A percentile compares a stretch with the other conserved stretches of the same genome.
phyloP scores from a whole-genome alignment of 2,329 filamentous ascomycete genomes.

The Talaromyces sp. region DNA sequence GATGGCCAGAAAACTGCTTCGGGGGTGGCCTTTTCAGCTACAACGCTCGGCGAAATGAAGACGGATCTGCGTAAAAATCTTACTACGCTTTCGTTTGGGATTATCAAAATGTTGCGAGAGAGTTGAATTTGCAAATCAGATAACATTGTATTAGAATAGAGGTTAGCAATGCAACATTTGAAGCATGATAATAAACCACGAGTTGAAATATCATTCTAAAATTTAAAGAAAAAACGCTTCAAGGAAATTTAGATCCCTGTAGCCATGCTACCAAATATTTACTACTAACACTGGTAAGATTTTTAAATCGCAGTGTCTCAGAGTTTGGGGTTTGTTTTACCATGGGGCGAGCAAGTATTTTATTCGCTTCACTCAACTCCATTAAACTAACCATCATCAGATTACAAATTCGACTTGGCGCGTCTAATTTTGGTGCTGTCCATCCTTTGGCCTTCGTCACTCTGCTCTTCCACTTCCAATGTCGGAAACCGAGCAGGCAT shows the following conservation, averaged over 20 bases:
- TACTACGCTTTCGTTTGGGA: not conserved
- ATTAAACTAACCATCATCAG: not conserved
- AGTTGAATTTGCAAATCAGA: not conserved
- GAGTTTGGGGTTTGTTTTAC: too few relatives aligned
- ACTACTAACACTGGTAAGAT: too few relatives aligned
- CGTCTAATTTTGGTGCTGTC: conserved; percentile 54
- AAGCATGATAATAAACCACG: too few relatives aligned
- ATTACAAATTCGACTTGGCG: conserved; percentile 21
- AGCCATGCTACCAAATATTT: too few relatives aligned
- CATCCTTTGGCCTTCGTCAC: conserved; percentile 69
- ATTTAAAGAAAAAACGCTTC: too few relatives aligned
- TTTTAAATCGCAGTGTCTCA: too few relatives aligned
- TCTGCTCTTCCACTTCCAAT: conserved; percentile 69
- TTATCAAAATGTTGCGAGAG: not conserved
- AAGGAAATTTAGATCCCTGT: too few relatives aligned
- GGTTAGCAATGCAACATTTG: not conserved
- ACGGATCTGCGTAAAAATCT: not conserved
- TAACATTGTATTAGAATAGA: not conserved
- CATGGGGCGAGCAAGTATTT: too few relatives aligned
- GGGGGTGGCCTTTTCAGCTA: not conserved
- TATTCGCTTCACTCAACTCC: too few relatives aligned
- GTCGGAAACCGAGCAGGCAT: conserved; percentile 70
- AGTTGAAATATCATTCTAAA: too few relatives aligned
- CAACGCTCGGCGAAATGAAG: not conserved
- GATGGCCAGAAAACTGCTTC: not conserved